Evolutionary conservation across 768 basidiomycete species (phyloP).

Genomic region (Sporobolomyces roseus): DNA sequence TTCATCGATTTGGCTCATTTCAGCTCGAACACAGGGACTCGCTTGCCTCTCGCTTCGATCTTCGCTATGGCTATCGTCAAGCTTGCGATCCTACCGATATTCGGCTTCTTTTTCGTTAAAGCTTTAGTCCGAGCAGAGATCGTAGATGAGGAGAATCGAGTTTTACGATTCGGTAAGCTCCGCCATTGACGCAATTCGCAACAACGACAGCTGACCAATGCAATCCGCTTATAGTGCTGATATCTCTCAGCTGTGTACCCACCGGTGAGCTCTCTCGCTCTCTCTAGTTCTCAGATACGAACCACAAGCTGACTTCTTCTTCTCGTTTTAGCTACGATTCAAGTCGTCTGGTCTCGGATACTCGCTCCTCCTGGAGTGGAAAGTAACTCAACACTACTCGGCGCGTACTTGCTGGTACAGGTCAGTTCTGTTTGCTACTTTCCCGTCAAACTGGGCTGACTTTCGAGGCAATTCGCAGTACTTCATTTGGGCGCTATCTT

Average conservation of each 20-base stretch:
- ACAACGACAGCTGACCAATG: neutral
- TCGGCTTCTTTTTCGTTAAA: constrained; percentile 61
- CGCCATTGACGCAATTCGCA: too few relatives aligned
- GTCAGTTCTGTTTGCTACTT: constrained; percentile 50
- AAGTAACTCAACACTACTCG: constrained; percentile 23
- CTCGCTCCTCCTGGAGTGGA: constrained; percentile 20
- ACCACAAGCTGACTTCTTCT: neutral
- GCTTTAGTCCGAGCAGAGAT: constrained; percentile 55
- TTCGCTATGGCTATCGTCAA: constrained; percentile 56
- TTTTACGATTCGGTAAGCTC: constrained; percentile 60
- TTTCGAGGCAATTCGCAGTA: constrained; percentile 54
- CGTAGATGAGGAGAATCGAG: constrained; percentile 57
- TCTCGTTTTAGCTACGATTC: constrained; percentile 36
- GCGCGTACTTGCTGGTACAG: constrained; percentile 46
- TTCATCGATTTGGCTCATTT: neutral
- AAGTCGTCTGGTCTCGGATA: constrained; percentile 50
- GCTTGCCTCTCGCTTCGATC: constrained; percentile 58
- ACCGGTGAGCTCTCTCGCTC: neutral
- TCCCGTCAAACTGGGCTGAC: neutral
- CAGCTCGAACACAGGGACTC: constrained; percentile 14
- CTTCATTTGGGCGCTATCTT: constrained; percentile 51
- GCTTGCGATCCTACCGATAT: constrained; percentile 59
- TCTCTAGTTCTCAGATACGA: neutral
- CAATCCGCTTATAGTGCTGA: constrained; percentile 41
- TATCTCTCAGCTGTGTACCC: constrained; percentile 50